Percentiles rank a stretch among this genome's conserved stretches.
phyloP scores from a whole-genome alignment of 2,329 filamentous ascomycete genomes.

The Sporothrix schenckii region DNA sequence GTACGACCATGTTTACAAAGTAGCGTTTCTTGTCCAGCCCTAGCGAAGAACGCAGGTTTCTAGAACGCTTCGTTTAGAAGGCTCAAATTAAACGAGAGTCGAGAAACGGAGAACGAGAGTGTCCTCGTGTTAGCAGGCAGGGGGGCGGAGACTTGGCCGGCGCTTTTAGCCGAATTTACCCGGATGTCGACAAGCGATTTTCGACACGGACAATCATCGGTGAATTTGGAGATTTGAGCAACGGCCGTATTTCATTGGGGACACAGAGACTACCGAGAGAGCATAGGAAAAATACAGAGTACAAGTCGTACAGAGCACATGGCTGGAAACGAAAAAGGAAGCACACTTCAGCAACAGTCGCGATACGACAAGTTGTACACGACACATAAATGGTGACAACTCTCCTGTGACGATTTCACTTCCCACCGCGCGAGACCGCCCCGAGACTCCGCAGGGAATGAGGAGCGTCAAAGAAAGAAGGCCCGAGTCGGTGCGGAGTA shows the following conservation, averaged over 20 bases:
- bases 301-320: not conserved
- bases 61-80: constrained; percentile 17
- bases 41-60: not conserved
- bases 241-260: not conserved
- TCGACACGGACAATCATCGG: constrained; percentile 9
- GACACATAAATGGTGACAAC: too few relatives aligned
- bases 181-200: not conserved
- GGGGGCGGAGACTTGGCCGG: not conserved
- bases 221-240: not conserved
- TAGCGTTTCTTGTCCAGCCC: not conserved
- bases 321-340: not conserved
- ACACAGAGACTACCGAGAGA: not conserved
- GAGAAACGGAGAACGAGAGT: not conserved
- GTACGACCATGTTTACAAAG: not conserved
- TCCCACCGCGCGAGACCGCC: not conserved
- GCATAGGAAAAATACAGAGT: not conserved
- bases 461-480: not conserved
- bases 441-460: constrained; percentile 18
- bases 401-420: not conserved
- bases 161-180: not conserved
- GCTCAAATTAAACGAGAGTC: not conserved
- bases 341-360: too few relatives aligned
- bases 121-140: not conserved
- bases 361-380: not conserved
- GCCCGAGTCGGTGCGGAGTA: constrained; percentile 19